These are phyloP conservation scores for Neurospora sp. DNA, from an alignment of 495 filamentous ascomycete species.

Conservation along the genomic window DNA sequence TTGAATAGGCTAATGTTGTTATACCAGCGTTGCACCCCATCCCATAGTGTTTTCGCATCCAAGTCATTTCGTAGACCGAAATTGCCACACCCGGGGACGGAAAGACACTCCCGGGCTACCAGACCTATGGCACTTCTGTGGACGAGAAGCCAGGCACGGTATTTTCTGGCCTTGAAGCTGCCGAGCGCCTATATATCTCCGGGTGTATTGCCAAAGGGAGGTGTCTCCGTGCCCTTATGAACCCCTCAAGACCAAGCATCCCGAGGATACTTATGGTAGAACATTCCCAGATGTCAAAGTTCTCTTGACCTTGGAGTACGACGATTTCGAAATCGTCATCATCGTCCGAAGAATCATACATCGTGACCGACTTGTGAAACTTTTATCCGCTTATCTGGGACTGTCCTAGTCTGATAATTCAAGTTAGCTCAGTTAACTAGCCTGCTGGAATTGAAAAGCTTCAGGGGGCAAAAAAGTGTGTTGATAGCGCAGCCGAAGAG, in stretches of 20 bases:
- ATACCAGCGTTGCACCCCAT: not conserved
- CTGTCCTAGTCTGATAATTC: not conserved
- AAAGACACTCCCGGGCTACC: rapidly evolving
- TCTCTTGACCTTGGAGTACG: not conserved
- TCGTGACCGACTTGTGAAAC: not conserved
- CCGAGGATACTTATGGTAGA: not conserved
- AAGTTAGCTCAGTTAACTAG: not conserved
- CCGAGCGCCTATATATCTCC: not conserved
- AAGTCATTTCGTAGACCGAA: too few species aligned
- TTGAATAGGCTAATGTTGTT: rapidly evolving
- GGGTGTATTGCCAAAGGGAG: not conserved
- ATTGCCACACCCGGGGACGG: not conserved
- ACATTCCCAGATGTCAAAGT: not conserved
- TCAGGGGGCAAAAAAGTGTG: too few species aligned
- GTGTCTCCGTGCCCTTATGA: not conserved
- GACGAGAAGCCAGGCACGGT: rapidly evolving
- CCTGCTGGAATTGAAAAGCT: not conserved
- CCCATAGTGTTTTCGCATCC: not conserved
- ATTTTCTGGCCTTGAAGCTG: not conserved
- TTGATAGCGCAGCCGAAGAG: too few species aligned
- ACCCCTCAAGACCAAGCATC: not conserved
- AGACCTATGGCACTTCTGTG: not conserved
- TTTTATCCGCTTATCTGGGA: not conserved
- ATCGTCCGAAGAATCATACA: not conserved
- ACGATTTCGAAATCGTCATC: not conserved